Base-by-base conservation (phyloP, 2,329 filamentous ascomycete species). In the Metarhizium sp. region DNA sequence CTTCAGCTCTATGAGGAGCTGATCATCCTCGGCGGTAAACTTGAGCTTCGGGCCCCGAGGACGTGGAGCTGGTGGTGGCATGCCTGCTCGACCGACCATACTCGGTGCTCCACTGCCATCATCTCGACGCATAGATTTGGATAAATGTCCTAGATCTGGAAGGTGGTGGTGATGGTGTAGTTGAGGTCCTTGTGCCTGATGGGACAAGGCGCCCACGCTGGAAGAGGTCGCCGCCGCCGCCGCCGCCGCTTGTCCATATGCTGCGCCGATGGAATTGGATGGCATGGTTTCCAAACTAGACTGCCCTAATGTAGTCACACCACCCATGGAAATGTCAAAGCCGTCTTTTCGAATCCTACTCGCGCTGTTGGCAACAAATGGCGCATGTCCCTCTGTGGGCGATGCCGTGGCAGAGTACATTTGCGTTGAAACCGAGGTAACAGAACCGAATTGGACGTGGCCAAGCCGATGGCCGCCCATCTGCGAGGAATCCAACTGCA, bases 1-100 rank as follows among this genome's bases (percentile, higher is more conserved):
- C 71, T 96, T 96, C 59, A 96, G 76, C 66, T 95, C 89, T 55
- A 96, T 86, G 54, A 96, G 78, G 50, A 95, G 75, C 62, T 88
- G 85, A 70, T 96, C 92, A 67, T 96, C 92, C 69, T 95, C 91
- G 10, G 89, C 85, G 1, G 91, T 96, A 67, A 96, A 96, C 71
- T 96, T 96, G 62, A 95, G 78, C 73, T 96, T 96, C 6, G 91
- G 91, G 3, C 90, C 90, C 58, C 88, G 84, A 10, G 92, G 92
- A 63, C 87, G 78, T 53, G 87, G 82, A 47, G 90, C 91, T 54
- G 91, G 91, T 45, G 80, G 73, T 14, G 92, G 92, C 91, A 96
- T 96, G 51, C 91, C 91, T 47, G 81, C 85, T 67, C 91, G 86
- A 46, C 90, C 90, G 52, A 96, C 90, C 49, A 95, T 86, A 64